Base-by-base conservation (phyloP, 768 basidiomycete genomes). In the Podaxis sp. region DNA sequence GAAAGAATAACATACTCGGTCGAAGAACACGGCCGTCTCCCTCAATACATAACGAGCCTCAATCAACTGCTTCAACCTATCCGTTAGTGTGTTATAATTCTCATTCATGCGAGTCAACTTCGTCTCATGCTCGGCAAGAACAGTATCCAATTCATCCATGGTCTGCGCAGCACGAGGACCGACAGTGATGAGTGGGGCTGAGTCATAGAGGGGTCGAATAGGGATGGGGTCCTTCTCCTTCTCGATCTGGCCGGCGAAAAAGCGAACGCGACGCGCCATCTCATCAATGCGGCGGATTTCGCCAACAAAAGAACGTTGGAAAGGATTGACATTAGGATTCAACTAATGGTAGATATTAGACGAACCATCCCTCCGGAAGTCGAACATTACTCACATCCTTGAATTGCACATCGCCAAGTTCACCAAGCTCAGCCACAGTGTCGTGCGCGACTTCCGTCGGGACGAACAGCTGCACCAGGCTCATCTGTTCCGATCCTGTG, bases 391-490 rank as follows among this genome's bases (percentile, higher is more conserved):
- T 68, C 68, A 96, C 94, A 77, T 99, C 97, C 79, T 96, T 96
- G 78, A 98, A 97, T 73, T 98, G 94, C 27, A 98, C 91, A 75
- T 96, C 84, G 51, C 96, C 94, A 49, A 98, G 86, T 75, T 97
- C 94, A 67, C 94, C 97, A 17, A 99, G 86, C 73, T 96, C 94
- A 57, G 91, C 88, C 64, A 98, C 93, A 52, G 96, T 93, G 72
- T 98, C 94, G 75, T 99, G 97, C 29, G 96, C 94, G 64, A 96
- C 94, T 82, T 99, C 97, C 41, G 92, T 90, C 49, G 96, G 97
- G 68, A 98, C 91, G 73, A 94, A 96, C 70, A 99, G 88, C 82
- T 98, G 94, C 66, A 96, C 91, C 78, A 96, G 81, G 82, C 94
- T 96, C 96, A 98, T 98, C 80, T 88, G 85, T 79, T 97, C 96